These are phyloP conservation scores for Cladophialophora psammophila DNA, from an alignment of 2,329 filamentous ascomycete genomes.

Conservation along the genomic window DNA sequence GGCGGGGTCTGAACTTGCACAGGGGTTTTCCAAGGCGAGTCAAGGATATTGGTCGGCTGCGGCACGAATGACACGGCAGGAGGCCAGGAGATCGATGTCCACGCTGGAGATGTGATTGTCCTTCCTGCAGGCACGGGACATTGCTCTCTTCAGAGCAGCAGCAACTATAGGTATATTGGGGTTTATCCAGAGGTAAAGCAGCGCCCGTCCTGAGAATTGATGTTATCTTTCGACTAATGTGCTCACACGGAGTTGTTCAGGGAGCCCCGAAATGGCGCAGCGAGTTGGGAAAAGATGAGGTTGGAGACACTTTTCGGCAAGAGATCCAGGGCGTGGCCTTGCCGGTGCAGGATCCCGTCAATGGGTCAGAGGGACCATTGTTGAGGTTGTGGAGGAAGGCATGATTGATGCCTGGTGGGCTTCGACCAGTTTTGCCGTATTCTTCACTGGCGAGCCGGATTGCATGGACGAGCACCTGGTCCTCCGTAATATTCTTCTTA, in stretches of 20 bases:
- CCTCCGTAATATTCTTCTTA: background rate
- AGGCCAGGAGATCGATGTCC: constrained; percentile 38
- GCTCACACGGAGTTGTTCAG: constrained; percentile 24
- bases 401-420: background rate
- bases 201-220: background rate
- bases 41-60: constrained; percentile 42
- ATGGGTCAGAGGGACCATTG: constrained; percentile 37
- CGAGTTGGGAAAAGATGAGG: constrained; percentile 38
- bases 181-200: constrained; percentile 46
- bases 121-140: constrained; percentile 48
- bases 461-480: background rate
- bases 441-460: background rate
- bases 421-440: background rate
- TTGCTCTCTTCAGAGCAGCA: constrained; percentile 43
- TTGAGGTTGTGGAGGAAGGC: constrained; percentile 36
- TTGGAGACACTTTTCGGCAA: constrained; percentile 29
- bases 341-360: constrained; percentile 40
- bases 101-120: constrained; percentile 47
- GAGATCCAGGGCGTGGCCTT: constrained; percentile 36
- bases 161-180: constrained; percentile 47
- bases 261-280: constrained; percentile 39
- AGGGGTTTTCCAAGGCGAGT: constrained; percentile 32
- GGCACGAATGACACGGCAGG: constrained; percentile 40
- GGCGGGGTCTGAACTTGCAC: background rate
- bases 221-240: background rate